Evolutionary conservation across 139 green algal genomes (phyloP).

Genomic region (Pycnococcus provasolii): DNA sequence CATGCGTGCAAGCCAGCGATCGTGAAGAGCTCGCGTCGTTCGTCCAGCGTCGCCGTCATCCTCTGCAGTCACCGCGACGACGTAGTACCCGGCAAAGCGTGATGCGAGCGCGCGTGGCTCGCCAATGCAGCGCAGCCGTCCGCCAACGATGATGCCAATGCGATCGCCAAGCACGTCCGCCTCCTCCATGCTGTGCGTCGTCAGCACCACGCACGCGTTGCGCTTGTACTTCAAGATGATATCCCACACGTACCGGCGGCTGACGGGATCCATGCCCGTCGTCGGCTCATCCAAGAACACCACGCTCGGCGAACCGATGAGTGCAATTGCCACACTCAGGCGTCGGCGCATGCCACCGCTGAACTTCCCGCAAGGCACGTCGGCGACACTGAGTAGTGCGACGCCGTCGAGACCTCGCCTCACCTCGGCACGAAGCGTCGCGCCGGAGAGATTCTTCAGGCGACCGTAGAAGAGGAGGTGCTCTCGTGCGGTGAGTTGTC

Average conservation of each 20-base stretch:
- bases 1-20: too few species aligned
- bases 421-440: too few species aligned
- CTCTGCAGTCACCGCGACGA: too few species aligned
- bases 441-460: not conserved
- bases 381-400: slow-evolving; percentile 9
- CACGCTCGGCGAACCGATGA: slow-evolving; percentile 38
- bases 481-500: slow-evolving; percentile 34
- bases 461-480: slow-evolving; percentile 29
- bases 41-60: too few species aligned
- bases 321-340: slow-evolving; percentile 42
- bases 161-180: slow-evolving; percentile 56
- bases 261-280: slow-evolving; percentile 71
- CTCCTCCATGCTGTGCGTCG: slow-evolving; percentile 52
- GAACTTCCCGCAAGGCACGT: slow-evolving; percentile 24
- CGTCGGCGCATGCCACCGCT: slow-evolving; percentile 33
- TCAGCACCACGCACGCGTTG: slow-evolving; percentile 68
- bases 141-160: slow-evolving; percentile 55
- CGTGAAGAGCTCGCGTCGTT: too few species aligned
- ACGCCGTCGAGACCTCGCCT: not conserved
- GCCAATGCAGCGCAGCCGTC: slow-evolving; percentile 47
- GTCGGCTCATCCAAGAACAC: slow-evolving; percentile 84
- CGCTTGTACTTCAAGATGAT: slow-evolving; percentile 46
- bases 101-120: too few species aligned
- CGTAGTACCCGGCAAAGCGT: too few species aligned
- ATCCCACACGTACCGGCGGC: slow-evolving; percentile 53